Evolutionary conservation across 202 grass and related monocot species (phyloP), one percentile per base, ranked within the genome.

Genomic region (Carex sylvatica): DNA sequence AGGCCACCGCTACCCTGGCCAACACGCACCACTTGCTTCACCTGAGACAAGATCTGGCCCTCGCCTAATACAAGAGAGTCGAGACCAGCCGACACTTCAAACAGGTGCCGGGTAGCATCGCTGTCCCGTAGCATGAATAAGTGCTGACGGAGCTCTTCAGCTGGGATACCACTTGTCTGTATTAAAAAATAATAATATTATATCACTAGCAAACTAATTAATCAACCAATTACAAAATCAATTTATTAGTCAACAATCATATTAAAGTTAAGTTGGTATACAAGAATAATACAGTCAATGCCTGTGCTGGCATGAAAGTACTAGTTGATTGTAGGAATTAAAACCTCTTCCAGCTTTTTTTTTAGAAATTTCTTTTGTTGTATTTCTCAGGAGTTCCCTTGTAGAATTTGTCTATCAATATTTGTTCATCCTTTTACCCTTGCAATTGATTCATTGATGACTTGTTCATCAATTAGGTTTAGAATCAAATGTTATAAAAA

Each of bases 31-130:
- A 95, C 93, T 91, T 95, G 93, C 72, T 95, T 95, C 58, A 95
- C 93, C 76, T 95, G 93, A 49, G 93, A 88, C 65, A 95, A 88
- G 46, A 95, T 95, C 47, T 95, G 93, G 47, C 93, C 93, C 85
- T 95, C 93, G 59, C 93, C 93, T 15, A 95, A 79, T 81, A 95
- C 93, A 65, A 95, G 84, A 83, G 93, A 95, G 65, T 95, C 93
- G 4, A 95, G 90, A 61, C 93, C 93, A 20, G 93, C 74, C 9
- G 93, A 90, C 81, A 95, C 93, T 84, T 95, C 93, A 79, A 95
- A 95, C 20, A 95, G 78, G 59, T 95, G 93, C 13, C 90, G 88
- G 20, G 88, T 95, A 16, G 90, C 90, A 84, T 95, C 93, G 76
- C 88, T 84, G 61, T 95, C 90, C 33, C 93, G 90, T 70, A 95